Base-by-base conservation (phyloP, 2,329 filamentous ascomycete species). In the Hypoxylon sp. region DNA sequence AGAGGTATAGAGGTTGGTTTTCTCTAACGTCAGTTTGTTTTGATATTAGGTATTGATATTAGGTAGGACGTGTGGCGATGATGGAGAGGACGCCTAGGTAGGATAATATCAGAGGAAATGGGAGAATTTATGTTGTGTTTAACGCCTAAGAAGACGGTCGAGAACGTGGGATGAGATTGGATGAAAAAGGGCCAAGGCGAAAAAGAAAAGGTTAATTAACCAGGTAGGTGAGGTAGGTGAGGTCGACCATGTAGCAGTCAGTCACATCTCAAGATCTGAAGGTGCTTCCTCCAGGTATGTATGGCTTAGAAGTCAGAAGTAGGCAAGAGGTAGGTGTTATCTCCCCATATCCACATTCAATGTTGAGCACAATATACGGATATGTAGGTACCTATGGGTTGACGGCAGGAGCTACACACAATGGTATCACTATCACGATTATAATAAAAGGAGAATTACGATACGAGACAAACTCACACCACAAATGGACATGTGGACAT, bases 61-160 rank as follows among this genome's bases (percentile, higher is more conserved):
- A n/a, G n/a, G n/a, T 55, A 36, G n/a, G n/a, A 9, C 30, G 23
- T 66, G 48, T 32, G 43, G 6, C 38, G 56, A 60, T 41, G 45
- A 52, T 59, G 32, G 25, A 13, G 21, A 25, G 34, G 30, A 13
- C 30, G 30, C 9, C 13, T 50, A 52, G 56, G 38, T 14, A 4
- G 46, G n/a, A n/a, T n/a, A n/a, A n/a, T n/a, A 63, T 14, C 32
- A 50, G 51, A 63, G 63, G 60, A 56, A 61, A 43, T 5, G 13
- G 36, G 60, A 10, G 51, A 67, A 67, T 69, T 69, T 69, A 69
- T 67, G 52, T 62, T 62, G 48, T 38, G 34, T 56, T 19, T 14
- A 38, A 17, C 13, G 38, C 19, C 3, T 17, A 23, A n/a, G 30
- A 60, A 14, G 11, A 64, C 17, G 28, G 23, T 6, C 21, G 34